Evolutionary conservation across 208 protist species (phyloP).

Genomic region (Trypanosoma grayi): DNA sequence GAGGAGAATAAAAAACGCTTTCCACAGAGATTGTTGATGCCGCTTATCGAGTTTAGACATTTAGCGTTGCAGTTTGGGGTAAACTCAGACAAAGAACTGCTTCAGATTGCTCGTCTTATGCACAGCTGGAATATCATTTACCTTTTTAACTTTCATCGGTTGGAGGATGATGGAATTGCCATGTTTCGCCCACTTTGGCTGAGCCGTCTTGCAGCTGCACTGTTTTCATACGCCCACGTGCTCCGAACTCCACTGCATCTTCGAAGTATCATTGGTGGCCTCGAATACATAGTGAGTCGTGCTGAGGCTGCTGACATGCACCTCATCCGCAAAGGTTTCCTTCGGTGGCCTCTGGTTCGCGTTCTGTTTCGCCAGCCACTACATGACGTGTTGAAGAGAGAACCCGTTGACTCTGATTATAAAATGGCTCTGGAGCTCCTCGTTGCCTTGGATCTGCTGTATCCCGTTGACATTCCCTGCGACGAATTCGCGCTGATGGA

Average conservation of each 20-base stretch:
- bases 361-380: conserved; percentile 69
- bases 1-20: conserved; percentile 48
- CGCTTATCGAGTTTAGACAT: conserved; percentile 66
- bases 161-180: conserved; percentile 68
- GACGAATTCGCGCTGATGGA: conserved; percentile 61
- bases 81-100: conserved; percentile 66
- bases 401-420: conserved; percentile 72
- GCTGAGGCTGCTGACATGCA: conserved; percentile 77
- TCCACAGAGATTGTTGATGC: conserved; percentile 76
- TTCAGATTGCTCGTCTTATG: conserved; percentile 76
- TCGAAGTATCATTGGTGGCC: conserved; percentile 78
- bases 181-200: conserved; percentile 83
- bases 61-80: conserved; percentile 66
- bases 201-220: conserved; percentile 62
- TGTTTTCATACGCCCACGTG: conserved; percentile 88
- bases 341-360: conserved; percentile 73
- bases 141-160: conserved; percentile 56
- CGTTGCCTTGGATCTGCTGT: conserved; percentile 66
- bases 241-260: conserved; percentile 80
- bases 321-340: conserved; percentile 68
- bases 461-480: conserved; percentile 60
- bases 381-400: conserved; percentile 46
- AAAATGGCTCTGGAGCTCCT: conserved; percentile 81
- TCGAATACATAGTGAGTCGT: conserved; percentile 74
- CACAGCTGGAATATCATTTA: conserved; percentile 89